Evolutionary conservation across 2,329 filamentous ascomycete species (phyloP), one percentile per base, ranked within the genome.

Genomic region (Pezicula radicicola): DNA sequence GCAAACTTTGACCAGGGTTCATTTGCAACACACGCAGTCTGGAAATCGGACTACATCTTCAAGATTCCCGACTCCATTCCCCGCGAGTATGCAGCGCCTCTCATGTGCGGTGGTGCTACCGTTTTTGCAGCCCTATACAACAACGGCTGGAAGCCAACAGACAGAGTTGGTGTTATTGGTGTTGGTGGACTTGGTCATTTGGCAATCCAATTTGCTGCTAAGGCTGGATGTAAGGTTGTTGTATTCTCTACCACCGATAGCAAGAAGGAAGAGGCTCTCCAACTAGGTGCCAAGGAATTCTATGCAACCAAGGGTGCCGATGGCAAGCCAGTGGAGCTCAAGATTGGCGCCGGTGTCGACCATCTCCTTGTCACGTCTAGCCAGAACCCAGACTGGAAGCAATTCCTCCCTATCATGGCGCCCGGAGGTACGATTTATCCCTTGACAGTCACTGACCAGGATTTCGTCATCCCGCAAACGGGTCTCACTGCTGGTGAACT

Each of bases 231-330:
- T 62, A 70, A 79, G 30, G 78, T 84, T 15, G 74, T 81, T 41
- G 82, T 83, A 9, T 78, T 85, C 65, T 82, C 77, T 2, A 72
- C 76, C 8, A 77, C 76, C 2, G 79, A 85, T 51, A 73, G 70
- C 62, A 90, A 90, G 74, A 80, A 79, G 65, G 78, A 81, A 0
- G 83, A 87, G 65, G 81, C 83, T 0, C 65, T 77, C 63, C 69
- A 70, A 49, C 71, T 87, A 2, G 84, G 84, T 12, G 84, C 84
- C 0, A 72, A 67, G 16, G 80, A 86, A 59, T 87, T 87, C 69
- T 69, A 83, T 54, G 78, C 81, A 12, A 81, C 75, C 25, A 78
- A 78, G 30, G 57, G 51, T 13, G 55, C 54, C 3, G 48, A 54
- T 10, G 16, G 50, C 57, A 39, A 55, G 60, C 42, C 27, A 54